Evolutionary conservation across 2,329 filamentous ascomycete species (phyloP), one percentile per base, ranked within the genome.

Genomic region (Colletotrichum trifolii): DNA sequence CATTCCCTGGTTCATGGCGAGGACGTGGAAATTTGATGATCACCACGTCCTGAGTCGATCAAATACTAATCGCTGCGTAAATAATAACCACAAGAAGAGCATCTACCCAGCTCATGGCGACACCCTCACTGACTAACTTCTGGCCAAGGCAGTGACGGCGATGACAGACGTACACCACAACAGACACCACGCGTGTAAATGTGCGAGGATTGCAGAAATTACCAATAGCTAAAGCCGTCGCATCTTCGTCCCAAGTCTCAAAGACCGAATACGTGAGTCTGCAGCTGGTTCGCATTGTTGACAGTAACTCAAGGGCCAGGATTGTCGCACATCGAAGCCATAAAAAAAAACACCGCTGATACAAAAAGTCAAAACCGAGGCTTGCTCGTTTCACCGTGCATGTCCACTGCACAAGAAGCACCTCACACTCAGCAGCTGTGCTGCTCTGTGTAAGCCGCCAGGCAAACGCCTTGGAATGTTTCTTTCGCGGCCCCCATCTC

Each of bases 201-300:
- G 25, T 25, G 7, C 33, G 39, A 46, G 50, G 52, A 42, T 39
- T 38, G 15, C 47, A 50, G 17, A 47, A 53, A 52, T 63, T 15
- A 43, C 47, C 47, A 48, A n/a, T 7, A 45, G 10, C 35, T 42
- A 57, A 3, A 17, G 36, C 59, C 54, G 53, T 63, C 63, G 62
- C 53, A 57, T 63, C 42, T 39, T 63, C 63, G 42, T 66, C 63
- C 63, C 53, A 63, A 57, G 48, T 54, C 15, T 35, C 17, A 6
- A 10, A 47, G 40, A 12, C 25, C 46, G 49, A 60, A 54, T 62
- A 52, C 45, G 50, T 25, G 40, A 43, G 49, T 61, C 36, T 64
- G 50, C 61, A 61, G 56, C 57, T 64, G 54, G 49, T 49, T 52
- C 52, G 52, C 63, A 57, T 52, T 66, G 38, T 53, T 66, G 53